Conservation (phyloP, 768 basidiomycete genomes). For the Plicaturopsis crispa region DNA sequence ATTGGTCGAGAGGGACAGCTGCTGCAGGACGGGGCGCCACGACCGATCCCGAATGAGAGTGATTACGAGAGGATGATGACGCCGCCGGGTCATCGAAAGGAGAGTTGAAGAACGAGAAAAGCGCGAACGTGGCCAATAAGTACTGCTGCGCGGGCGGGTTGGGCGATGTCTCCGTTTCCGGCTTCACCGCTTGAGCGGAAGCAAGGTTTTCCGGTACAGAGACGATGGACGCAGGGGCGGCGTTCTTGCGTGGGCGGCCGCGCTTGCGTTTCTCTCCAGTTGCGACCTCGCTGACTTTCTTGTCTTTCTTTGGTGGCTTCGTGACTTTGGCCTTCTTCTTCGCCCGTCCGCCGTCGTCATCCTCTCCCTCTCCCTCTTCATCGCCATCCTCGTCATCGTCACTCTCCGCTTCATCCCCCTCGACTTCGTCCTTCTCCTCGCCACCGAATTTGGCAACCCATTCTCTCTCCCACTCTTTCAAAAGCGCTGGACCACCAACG, state of each 20-base stretch:
- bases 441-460: conserved; percentile 74
- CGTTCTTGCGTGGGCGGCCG: conserved; percentile 70
- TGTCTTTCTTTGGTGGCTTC: conserved; percentile 34
- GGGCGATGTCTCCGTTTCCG: conserved; percentile 7
- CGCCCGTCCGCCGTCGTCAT: conserved; percentile 44
- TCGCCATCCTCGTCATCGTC: conserved; percentile 31
- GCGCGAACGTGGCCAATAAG: conserved; percentile 74
- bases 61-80: conserved; percentile 25
- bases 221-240: conserved; percentile 24
- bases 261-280: conserved; percentile 71
- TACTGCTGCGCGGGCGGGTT: conserved; percentile 42
- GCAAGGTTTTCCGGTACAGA: conserved; percentile 12
- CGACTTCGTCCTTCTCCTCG: conserved; percentile 58
- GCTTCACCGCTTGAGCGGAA: conserved; percentile 10
- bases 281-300: conserved; percentile 31
- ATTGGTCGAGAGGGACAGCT: conserved; percentile 1
- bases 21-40: conserved; percentile 29
- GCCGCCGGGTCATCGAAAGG: too few relatives aligned
- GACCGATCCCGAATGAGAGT: conserved; percentile 54
- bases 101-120: conserved; percentile 84
- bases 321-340: conserved; percentile 57
- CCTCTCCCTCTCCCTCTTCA: conserved; percentile 34
- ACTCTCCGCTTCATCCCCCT: conserved; percentile 39
- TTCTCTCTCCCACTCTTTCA: conserved; percentile 69
- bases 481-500: conserved; percentile 64